phyloP scores from a whole-genome alignment of 352 stramenopile genomes.

The Blastocystis sp. region DNA sequence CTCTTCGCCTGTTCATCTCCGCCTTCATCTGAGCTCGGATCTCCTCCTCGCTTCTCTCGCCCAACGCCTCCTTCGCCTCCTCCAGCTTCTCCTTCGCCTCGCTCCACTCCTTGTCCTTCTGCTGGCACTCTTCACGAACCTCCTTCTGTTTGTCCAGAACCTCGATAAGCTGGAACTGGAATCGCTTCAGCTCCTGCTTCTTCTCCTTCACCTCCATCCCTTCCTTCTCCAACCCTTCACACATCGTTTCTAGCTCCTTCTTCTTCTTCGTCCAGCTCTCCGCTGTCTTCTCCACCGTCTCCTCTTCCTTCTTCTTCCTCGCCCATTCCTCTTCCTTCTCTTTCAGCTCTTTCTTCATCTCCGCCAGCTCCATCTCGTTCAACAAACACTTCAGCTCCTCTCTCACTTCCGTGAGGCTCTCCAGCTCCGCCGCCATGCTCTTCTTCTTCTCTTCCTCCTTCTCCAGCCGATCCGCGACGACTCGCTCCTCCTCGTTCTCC shows the following conservation, averaged over 20 bases:
- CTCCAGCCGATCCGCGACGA: not conserved
- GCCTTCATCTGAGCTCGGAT: too few relatives aligned
- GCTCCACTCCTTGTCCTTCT: not conserved
- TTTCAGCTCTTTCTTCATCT: not conserved
- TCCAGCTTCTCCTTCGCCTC: not conserved
- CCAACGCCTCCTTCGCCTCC: not conserved
- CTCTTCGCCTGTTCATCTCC: too few relatives aligned
- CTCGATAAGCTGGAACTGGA: not conserved
- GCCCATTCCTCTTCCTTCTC: not conserved
- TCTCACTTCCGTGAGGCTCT: not conserved
- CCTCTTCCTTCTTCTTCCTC: slow-evolving; percentile 25
- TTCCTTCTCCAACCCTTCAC: not conserved
- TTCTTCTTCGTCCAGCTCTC: slow-evolving; percentile 9
- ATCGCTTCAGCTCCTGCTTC: not conserved
- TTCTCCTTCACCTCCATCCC: not conserved
- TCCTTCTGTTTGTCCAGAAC: not conserved
- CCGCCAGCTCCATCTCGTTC: not conserved
- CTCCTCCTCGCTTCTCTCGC: not conserved
- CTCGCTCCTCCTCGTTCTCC: not conserved
- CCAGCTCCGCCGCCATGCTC: not conserved
- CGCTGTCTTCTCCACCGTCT: not conserved
- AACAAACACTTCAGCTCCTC: not conserved
- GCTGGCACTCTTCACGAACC: not conserved
- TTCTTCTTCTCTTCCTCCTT: not conserved
- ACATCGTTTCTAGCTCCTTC: not conserved